phyloP scores from a whole-genome alignment of 2,329 filamentous ascomycete species.

The Talaromyces rugulosus region DNA sequence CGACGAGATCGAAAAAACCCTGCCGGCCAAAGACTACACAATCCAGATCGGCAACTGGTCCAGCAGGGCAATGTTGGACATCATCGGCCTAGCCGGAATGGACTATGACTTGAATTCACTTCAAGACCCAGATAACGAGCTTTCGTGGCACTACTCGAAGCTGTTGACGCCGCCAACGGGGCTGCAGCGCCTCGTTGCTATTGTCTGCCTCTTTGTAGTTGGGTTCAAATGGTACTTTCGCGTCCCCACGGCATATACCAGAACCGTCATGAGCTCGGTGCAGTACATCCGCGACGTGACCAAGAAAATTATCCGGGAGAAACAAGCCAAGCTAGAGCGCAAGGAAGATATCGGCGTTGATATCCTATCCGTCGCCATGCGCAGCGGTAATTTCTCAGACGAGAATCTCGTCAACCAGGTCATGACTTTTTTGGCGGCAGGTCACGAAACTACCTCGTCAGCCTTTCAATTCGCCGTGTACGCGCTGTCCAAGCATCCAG shows the following conservation, averaged over 20 bases:
- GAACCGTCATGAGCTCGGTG: constrained; percentile 55
- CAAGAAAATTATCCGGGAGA: constrained; percentile 64
- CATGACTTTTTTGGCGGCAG: constrained; percentile 84
- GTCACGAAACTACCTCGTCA: constrained; percentile 74
- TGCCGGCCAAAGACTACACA: constrained; percentile 35
- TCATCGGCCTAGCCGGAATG: constrained; percentile 69
- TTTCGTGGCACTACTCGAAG: constrained; percentile 42
- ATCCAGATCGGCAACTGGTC: constrained; percentile 61
- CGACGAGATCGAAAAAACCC: constrained; percentile 51
- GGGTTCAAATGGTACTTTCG: constrained; percentile 57
- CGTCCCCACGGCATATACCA: constrained; percentile 69
- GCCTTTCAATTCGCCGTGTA: constrained; percentile 73
- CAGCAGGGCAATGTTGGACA: constrained; percentile 67
- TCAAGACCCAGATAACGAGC: constrained; percentile 54
- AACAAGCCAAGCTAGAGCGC: constrained; percentile 53
- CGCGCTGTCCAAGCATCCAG: constrained; percentile 61
- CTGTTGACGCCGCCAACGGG: constrained; percentile 20
- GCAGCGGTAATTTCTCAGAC: constrained; percentile 70
- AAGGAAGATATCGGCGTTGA: constrained; percentile 46
- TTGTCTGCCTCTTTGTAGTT: constrained; percentile 58
- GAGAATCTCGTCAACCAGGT: constrained; percentile 81
- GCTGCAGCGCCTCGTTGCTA: constrained; percentile 44
- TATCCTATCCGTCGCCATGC: constrained; percentile 75
- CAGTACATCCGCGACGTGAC: constrained; percentile 62
- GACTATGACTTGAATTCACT: constrained; percentile 68